Conservation (phyloP, 2,329 filamentous ascomycete genomes). For the Aspergillus udagawae region DNA sequence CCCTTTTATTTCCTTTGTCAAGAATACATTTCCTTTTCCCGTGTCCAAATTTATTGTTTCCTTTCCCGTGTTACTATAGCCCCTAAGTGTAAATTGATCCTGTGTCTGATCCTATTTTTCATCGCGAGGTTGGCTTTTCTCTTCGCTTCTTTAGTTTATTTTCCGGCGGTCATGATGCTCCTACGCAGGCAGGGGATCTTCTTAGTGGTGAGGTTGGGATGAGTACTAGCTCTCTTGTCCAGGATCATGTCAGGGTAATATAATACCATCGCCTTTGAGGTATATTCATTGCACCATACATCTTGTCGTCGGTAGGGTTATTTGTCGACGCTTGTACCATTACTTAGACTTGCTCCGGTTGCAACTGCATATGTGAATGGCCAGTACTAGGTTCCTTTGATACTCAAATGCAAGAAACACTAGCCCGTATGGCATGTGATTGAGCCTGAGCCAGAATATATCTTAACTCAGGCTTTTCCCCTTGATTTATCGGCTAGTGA, state of each 20-base stretch:
- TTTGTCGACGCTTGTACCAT: no score
- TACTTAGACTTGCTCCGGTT: no score
- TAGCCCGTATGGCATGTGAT: no score
- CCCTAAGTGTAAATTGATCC: conserved; percentile 1
- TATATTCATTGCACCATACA: not conserved
- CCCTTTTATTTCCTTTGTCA: conserved; percentile 4
- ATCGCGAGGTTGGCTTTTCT: not conserved
- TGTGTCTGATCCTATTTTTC: not conserved
- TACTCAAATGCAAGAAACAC: no score
- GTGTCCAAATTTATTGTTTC: not conserved
- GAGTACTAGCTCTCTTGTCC: not conserved
- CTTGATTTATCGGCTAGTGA: no score
- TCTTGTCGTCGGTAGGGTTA: no score
- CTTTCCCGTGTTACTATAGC: not conserved
- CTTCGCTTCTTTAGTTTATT: not conserved
- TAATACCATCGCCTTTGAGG: conserved; percentile 1
- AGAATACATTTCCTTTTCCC: conserved; percentile 1
- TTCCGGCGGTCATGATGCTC: not conserved
- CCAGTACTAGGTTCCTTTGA: no score
- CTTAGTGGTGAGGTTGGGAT: not conserved
- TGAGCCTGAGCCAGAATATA: no score
- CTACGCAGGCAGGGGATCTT: not conserved
- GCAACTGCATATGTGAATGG: no score
- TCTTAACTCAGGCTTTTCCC: no score
- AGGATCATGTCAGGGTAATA: conserved; percentile 4